A percentile compares a stretch with the other conserved stretches of the same genome.
These are phyloP conservation scores for Ampelocalamus luodianensis DNA, from an alignment of 176 grass and related monocot species.

Conservation along the genomic window DNA sequence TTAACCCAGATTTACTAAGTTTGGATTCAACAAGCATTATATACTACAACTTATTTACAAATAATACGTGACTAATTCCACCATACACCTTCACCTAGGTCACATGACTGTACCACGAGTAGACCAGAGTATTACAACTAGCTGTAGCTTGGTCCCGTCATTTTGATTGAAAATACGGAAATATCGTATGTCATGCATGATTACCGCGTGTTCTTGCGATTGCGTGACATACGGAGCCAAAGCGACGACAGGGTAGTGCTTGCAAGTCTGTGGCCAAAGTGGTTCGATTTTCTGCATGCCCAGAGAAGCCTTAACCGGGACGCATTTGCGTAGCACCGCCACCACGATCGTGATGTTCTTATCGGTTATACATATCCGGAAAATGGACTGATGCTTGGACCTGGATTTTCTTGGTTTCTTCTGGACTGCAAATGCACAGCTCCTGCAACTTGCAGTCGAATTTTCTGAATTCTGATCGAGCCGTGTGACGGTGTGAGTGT, in stretches of 20 bases:
- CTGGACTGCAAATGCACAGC: not conserved
- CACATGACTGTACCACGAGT: too few relatives aligned
- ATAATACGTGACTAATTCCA: too few relatives aligned
- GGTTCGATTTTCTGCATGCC: not conserved
- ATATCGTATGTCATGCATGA: not conserved
- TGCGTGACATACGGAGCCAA: not conserved
- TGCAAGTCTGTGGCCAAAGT: not conserved
- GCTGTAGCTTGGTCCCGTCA: not conserved
- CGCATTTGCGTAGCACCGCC: not conserved
- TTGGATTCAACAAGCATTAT: too few relatives aligned
- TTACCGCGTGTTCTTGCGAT: not conserved
- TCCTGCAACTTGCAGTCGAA: not conserved
- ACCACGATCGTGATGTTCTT: not conserved
- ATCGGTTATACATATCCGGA: not conserved
- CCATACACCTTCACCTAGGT: too few relatives aligned
- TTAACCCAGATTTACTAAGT: too few relatives aligned
- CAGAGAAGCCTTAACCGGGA: not conserved
- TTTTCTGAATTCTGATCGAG: not conserved
- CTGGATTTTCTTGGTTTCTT: not conserved
- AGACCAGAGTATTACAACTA: too few relatives aligned
- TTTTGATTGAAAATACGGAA: conserved; percentile 11
- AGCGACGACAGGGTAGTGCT: conserved; percentile 19
- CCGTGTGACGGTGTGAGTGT: not conserved
- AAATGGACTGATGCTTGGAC: not conserved
- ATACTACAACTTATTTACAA: too few relatives aligned